Evolutionary conservation across 1,284 basidiomycete genomes (phyloP), one percentile per base, ranked within the genome.

Genomic region (Ceratobasidium sp.): DNA sequence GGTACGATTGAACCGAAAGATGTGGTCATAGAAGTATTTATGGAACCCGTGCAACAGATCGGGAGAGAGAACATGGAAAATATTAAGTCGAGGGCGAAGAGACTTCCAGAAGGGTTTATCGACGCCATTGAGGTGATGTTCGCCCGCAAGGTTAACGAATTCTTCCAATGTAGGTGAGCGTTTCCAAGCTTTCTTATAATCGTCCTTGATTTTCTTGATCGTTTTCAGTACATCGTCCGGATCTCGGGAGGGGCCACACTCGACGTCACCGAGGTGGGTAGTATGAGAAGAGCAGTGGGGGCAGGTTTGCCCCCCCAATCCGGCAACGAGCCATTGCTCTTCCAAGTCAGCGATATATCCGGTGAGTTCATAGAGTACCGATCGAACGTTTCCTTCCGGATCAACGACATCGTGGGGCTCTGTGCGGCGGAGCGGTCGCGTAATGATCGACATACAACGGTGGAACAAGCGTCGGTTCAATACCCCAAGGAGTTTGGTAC

Each of bases 21-120:
- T 70, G 28, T 70, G 67, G 17, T 77, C 76, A 17, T 69, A 54
- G 66, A 70, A 78, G 9, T 12, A 62, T n/a, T 78, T 78, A 44
- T 78, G 77, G 5, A 78, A 70, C 9, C 77, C 68, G 46, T 78
- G 77, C 15, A 78, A 33, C 2, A 77, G 67, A 42, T 78, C 77
- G 20, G 67, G 67, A n/a, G 46, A 64, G 2, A 71, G 12, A 5
- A 42, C 59, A 3, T 56, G n/a, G 67, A 62, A 65, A 2, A 78
- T 69, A n/a, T 78, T 23, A 26, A 78, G 40, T n/a, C 33, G 0
- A 2, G 77, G 68, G 4, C 33, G 33, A 17, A 78, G 38, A 1
- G n/a, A 9, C 7, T 33, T 42, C 59, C 77, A 78, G 40, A 78
- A 78, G 1, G 77, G 77, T 38, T 67, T 78, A 33, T 78, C 59